Percentiles rank a stretch among this genome's conserved stretches.
These are phyloP conservation scores for Aspergillus saccharolyticus DNA, from an alignment of 495 filamentous ascomycete genomes.

Conservation along the genomic window DNA sequence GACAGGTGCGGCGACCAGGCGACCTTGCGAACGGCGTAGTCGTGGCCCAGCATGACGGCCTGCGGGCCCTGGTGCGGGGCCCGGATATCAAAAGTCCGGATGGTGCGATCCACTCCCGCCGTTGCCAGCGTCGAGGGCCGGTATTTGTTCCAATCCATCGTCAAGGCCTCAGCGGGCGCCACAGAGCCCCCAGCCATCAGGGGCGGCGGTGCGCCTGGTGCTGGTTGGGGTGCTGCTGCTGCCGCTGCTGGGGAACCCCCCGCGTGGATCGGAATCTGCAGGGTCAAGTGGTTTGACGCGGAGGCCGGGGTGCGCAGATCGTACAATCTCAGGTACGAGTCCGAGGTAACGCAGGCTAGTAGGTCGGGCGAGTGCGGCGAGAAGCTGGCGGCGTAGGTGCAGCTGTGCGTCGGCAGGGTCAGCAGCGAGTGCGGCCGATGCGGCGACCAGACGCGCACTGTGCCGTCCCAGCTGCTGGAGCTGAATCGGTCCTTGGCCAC, in stretches of 20 bases:
- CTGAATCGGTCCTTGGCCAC: slow-evolving; percentile 85
- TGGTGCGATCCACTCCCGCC: slow-evolving; percentile 80
- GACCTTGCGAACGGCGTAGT: slow-evolving; percentile 80
- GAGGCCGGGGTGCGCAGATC: slow-evolving; percentile 79
- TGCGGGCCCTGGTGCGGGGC: slow-evolving; percentile 65
- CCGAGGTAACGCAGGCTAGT: slow-evolving; percentile 75
- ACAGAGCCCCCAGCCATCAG: slow-evolving; percentile 22
- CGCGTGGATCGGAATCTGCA: slow-evolving; percentile 72
- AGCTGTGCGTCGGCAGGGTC: slow-evolving; percentile 83
- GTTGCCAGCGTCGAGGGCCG: slow-evolving; percentile 74
- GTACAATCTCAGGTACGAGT: slow-evolving; percentile 82
- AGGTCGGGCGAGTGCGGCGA: slow-evolving; percentile 73
- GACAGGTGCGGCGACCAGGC: slow-evolving; percentile 88
- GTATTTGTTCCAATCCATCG: slow-evolving; percentile 99
- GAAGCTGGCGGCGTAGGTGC: slow-evolving; percentile 84
- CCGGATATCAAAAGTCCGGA: slow-evolving; percentile 86
- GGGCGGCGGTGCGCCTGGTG: not conserved
- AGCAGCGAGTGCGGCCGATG: slow-evolving; percentile 61
- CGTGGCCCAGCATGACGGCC: slow-evolving; percentile 70
- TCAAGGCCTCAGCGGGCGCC: slow-evolving; percentile 73
- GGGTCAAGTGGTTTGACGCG: slow-evolving; percentile 74
- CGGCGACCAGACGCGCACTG: slow-evolving; percentile 87
- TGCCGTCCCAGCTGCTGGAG: slow-evolving; percentile 90
- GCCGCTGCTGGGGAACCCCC: slow-evolving; percentile 26
- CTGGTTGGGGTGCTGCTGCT: slow-evolving; percentile 24